Percentiles rank a stretch among this genome's conserved stretches.
phyloP scores from a whole-genome alignment of 139 green algal genomes.

The Picochlorum sp. region DNA sequence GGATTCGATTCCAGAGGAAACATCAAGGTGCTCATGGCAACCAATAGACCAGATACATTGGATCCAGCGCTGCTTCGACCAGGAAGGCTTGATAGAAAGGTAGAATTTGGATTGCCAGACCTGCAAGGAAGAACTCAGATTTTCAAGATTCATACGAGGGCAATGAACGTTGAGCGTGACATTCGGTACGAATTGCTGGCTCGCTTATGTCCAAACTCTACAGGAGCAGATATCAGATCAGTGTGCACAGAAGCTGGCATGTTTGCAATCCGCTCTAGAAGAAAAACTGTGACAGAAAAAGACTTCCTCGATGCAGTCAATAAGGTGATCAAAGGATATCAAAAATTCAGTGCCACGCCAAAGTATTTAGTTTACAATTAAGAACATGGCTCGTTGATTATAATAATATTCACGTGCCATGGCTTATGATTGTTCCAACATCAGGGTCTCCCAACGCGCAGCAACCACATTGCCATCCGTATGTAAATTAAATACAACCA shows the following conservation, averaged over 20 bases:
- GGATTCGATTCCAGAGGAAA: conserved; percentile 97
- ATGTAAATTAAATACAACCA: conserved; percentile 84
- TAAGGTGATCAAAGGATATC: conserved; percentile 98
- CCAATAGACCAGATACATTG: conserved; percentile 93
- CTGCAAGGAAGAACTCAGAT: conserved; percentile 85
- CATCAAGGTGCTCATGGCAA: conserved; percentile 98
- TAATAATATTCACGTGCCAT: neutral
- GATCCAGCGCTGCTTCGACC: conserved; percentile 94
- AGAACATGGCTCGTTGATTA: neutral
- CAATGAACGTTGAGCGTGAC: conserved; percentile 95
- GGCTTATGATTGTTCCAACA: conserved; percentile 22
- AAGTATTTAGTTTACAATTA: conserved; percentile 88
- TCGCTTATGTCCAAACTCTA: conserved; percentile 91
- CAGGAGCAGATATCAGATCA: conserved; percentile 89
- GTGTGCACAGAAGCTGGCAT: conserved; percentile 97
- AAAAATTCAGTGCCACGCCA: conserved; percentile 96
- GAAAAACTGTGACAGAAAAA: conserved; percentile 98
- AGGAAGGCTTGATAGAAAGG: conserved; percentile 93
- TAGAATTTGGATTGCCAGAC: conserved; percentile 96
- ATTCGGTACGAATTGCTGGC: conserved; percentile 94
- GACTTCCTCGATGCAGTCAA: conserved; percentile 98
- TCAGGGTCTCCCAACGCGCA: conserved; percentile 16
- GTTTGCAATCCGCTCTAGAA: conserved; percentile 80
- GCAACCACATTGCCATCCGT: conserved; percentile 62
- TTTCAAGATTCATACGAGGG: conserved; percentile 95